Conservation (phyloP, 1,139 yeast species). For the Wickerhamomyces sp. region DNA sequence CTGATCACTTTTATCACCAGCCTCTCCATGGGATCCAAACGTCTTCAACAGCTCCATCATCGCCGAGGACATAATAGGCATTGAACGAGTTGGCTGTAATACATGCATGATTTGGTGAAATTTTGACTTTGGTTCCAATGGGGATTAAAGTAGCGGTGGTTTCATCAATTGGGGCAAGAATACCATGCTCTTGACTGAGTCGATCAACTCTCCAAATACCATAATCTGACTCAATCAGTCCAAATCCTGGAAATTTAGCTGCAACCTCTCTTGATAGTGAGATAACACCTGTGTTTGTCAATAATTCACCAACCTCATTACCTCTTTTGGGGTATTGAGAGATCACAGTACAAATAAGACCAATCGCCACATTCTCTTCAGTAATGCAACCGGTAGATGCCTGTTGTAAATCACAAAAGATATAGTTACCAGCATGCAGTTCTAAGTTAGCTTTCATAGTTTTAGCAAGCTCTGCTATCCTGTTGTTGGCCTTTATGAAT, state of each 20-base stretch:
- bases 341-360: slow-evolving; percentile 58
- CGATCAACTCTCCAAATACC: slow-evolving; percentile 53
- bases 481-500: slow-evolving; percentile 18
- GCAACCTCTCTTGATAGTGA: slow-evolving; percentile 64
- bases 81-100: slow-evolving; percentile 64
- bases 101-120: slow-evolving; percentile 73
- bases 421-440: slow-evolving; percentile 76
- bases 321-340: slow-evolving; percentile 52
- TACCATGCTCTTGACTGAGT: slow-evolving; percentile 63
- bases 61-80: slow-evolving; percentile 52
- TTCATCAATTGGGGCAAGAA: slow-evolving; percentile 35
- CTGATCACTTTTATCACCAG: slow-evolving; percentile 11
- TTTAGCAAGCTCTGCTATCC: slow-evolving; percentile 23
- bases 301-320: slow-evolving; percentile 49
- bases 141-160: slow-evolving; percentile 36
- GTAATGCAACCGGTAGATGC: slow-evolving; percentile 58
- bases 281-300: slow-evolving; percentile 70
- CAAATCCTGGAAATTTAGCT: slow-evolving; percentile 43
- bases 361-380: slow-evolving; percentile 45
- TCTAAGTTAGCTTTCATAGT: slow-evolving; percentile 49
- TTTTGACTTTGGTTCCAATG: slow-evolving; percentile 47
- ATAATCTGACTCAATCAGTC: slow-evolving; percentile 32
- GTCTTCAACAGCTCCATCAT: slow-evolving; percentile 47
- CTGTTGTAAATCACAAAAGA: slow-evolving; percentile 72
- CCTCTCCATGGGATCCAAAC: slow-evolving; percentile 72